Evolutionary conservation across 176 grass and related monocot species (phyloP), one percentile per base, ranked within the genome.

Genomic region (Poa annua): DNA sequence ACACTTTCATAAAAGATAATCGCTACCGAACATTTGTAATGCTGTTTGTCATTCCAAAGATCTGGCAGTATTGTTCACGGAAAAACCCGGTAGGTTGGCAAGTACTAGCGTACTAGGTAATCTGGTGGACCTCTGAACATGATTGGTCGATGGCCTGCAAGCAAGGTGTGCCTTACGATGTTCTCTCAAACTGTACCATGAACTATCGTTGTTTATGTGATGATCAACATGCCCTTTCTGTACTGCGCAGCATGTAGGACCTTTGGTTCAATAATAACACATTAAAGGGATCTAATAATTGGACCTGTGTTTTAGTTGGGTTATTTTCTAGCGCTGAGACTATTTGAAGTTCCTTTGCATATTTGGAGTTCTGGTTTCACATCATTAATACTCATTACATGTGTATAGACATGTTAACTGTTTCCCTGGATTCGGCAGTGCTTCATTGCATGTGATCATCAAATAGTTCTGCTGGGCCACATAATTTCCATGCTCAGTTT

Each of bases 61-160:
- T 52, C 45, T 48, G 11, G 45, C 11, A 14, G 45, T 2, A 48
- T 48, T 11, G 45, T 48, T 21, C 8, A 2, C 7, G 53, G 8
- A 60, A 59, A 59, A 60, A 60, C 3, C 16, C 5, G 8, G 21
- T 25, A 60, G 21, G 56, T 60, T 12, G 21, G 56, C 21, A 60
- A 60, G 56, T 60, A 60, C 56, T 60, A 60, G 32, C 14, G 6
- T 66, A 71, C 68, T 25, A 71, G 68, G 68, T 71, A 71, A 71
- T 48, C 68, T 47, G 2, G 45, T 66, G 32, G 71, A 33, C 24
- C 3, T 74, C 1, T 50, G 8, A 25, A 50, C 45, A 48, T 74
- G 70, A 48, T 74, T 74, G 44, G 70, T 29, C 12, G 13, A 14
- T 74, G 38, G n/a, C 71, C 71, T 52, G 41, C 41, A 48, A 71